Evolutionary conservation across 495 filamentous ascomycete genomes (phyloP).

Genomic region (Rhypophila decipiens): DNA sequence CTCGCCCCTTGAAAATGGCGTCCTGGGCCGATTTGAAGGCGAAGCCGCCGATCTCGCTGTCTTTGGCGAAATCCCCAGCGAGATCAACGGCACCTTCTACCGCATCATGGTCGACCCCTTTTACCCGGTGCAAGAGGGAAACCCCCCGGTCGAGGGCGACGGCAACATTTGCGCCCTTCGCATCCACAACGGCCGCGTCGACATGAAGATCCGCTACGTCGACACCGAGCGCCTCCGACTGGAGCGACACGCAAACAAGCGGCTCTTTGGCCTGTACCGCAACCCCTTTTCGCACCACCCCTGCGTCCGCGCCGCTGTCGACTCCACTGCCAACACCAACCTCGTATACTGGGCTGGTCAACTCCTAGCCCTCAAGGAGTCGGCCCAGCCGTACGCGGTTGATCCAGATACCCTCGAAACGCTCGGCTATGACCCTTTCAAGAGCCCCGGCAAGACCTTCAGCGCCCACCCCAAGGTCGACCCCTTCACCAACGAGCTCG

Average conservation of each 20-base stretch:
- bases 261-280: not conserved
- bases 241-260: not conserved
- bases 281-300: constrained; percentile 2
- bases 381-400: constrained; percentile 3
- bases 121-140: not conserved
- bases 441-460: not conserved
- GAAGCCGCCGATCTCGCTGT: not conserved
- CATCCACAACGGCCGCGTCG: not conserved
- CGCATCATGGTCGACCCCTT: constrained; percentile 2
- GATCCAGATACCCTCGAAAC: constrained; percentile 5
- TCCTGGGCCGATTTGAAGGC: not conserved
- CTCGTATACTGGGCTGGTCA: not conserved
- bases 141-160: constrained; percentile 1
- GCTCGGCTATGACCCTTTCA: not conserved
- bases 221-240: not conserved
- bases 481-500: not conserved
- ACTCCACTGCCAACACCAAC: constrained; percentile 1
- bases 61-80: not conserved
- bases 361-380: constrained; percentile 6
- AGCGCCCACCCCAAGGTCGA: constrained; percentile 1
- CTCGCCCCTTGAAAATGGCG: constrained; percentile 1
- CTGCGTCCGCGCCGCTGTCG: constrained; percentile 1
- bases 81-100: constrained; percentile 1
- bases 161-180: not conserved
- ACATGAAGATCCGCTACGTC: not conserved